Evolutionary conservation across 2,329 filamentous ascomycete species (phyloP), one percentile per base, ranked within the genome.

Genomic region (Phoma herbarum): DNA sequence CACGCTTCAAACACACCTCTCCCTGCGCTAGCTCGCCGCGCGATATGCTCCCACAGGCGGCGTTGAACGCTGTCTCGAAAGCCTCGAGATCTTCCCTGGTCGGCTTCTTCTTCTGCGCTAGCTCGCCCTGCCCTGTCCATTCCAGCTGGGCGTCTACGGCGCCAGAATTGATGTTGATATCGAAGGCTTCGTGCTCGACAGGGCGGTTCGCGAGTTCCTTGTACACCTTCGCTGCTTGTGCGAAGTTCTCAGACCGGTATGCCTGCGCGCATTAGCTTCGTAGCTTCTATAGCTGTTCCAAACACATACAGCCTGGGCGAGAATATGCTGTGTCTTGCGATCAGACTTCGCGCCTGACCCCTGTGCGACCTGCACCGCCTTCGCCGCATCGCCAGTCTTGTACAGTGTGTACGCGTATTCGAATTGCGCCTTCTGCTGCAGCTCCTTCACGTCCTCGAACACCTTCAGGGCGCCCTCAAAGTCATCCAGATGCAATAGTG

Each of bases 351-450:
- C 25, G 12, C 59, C 73, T 26, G 74, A 70, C 4, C 70, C 72
- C 11, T 79, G 77, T 23, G 84, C 83, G 26, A 86, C 72, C 26
- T 82, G 76, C 25, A 84, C 82, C 20, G 91, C 91, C 56, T 89
- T 88, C 20, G 84, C 80, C 1, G 92, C 83, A 63, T 87, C 83
- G 23, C 90, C 90, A 0, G 86, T 85, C 80, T 93, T 95, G 80
- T 95, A 96, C 20, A 93, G 83, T n/a, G 90, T 89, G 79, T 96
- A 96, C 2, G 90, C 86, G 73, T 88, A 88, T 76, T 93, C 91
- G 42, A 93, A 82, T 16, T 79, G 71, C 65, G 88, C 91, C 57
- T 79, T 78, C 37, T 84, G 80, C 72, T 88, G 85, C 57, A 93
- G 78, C 63, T 79, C 81, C 57, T 85, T 81, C 18, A 83, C 87